phyloP scores from a whole-genome alignment of 2,329 filamentous ascomycete genomes.

The Monosporascus sp. region DNA sequence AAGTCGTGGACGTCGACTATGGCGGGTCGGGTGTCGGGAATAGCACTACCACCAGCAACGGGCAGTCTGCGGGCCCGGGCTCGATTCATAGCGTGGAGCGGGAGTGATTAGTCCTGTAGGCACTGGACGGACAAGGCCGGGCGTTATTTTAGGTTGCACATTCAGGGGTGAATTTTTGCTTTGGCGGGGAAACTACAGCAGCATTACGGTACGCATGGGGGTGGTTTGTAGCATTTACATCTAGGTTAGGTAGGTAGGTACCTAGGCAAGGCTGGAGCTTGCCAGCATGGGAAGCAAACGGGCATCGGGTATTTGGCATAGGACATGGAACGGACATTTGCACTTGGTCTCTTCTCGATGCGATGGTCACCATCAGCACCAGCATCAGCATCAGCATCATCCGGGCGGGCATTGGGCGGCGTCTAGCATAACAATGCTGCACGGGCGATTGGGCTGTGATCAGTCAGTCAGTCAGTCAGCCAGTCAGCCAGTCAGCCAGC shows the following conservation, averaged over 20 bases:
- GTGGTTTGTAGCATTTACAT: too few species aligned
- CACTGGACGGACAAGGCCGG: too few species aligned
- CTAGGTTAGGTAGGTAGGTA: too few species aligned
- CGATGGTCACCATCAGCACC: background rate
- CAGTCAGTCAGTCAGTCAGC: background rate
- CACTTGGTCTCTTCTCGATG: too few species aligned
- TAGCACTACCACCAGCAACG: background rate
- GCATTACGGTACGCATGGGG: too few species aligned
- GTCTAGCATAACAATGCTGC: slow-evolving; percentile 14
- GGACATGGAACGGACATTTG: background rate
- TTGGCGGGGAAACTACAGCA: too few species aligned
- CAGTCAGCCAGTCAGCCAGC: background rate
- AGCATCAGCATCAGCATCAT: background rate
- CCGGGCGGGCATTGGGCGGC: slow-evolving; percentile 9
- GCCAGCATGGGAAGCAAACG: too few species aligned
- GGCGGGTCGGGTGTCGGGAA: background rate
- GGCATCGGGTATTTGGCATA: slow-evolving; percentile 1
- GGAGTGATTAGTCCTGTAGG: too few species aligned
- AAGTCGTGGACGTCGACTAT: slow-evolving; percentile 22
- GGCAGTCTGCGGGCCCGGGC: background rate
- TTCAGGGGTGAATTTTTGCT: too few species aligned
- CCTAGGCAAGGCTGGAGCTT: too few species aligned
- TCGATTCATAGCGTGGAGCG: too few species aligned
- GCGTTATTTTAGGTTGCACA: too few species aligned
- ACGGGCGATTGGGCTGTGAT: slow-evolving; percentile 7